Conservation (phyloP, 805 yeast species). For the Metschnikowia chrysomelidarum region DNA sequence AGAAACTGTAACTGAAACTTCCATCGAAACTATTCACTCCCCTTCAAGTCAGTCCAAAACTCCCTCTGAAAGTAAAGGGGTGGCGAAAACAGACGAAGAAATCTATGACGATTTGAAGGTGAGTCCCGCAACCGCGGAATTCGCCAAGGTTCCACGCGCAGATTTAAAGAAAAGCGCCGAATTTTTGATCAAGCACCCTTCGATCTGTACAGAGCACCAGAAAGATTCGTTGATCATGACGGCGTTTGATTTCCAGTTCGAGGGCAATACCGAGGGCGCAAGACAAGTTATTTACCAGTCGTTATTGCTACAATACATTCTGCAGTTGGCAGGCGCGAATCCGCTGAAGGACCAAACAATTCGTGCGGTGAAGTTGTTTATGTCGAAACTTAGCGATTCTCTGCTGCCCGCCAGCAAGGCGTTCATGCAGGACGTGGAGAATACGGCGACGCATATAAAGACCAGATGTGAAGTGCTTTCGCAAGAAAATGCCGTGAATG, state of each 20-base stretch:
- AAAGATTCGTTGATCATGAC: slow-evolving; percentile 92
- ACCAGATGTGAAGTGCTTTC: slow-evolving; percentile 68
- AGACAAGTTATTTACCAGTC: slow-evolving; percentile 77
- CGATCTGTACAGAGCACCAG: slow-evolving; percentile 76
- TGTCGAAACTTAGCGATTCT: slow-evolving; percentile 55
- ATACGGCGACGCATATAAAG: slow-evolving; percentile 73
- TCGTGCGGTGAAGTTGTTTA: slow-evolving; percentile 60
- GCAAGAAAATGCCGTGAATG: slow-evolving; percentile 42
- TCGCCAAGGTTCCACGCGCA: slow-evolving; percentile 53
- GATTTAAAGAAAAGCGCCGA: slow-evolving; percentile 50
- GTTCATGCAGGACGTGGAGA: slow-evolving; percentile 68
- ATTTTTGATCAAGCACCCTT: slow-evolving; percentile 56
- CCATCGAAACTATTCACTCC: slow-evolving; percentile 31
- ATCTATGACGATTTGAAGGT: slow-evolving; percentile 49
- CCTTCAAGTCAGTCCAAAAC: slow-evolving; percentile 13
- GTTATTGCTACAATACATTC: slow-evolving; percentile 70
- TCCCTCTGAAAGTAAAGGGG: slow-evolving; percentile 3
- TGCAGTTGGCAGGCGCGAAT: slow-evolving; percentile 40
- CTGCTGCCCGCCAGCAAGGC: slow-evolving; percentile 63
- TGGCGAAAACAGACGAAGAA: slow-evolving; percentile 23
- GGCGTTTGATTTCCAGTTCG: slow-evolving; percentile 81
- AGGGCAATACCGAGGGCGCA: slow-evolving; percentile 53
- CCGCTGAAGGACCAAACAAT: slow-evolving; percentile 30
- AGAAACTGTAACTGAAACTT: slow-evolving; percentile 20
- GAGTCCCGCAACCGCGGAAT: slow-evolving; percentile 62